phyloP scores from a whole-genome alignment of 2,329 filamentous ascomycete genomes.

The Aureobasidium lini region DNA sequence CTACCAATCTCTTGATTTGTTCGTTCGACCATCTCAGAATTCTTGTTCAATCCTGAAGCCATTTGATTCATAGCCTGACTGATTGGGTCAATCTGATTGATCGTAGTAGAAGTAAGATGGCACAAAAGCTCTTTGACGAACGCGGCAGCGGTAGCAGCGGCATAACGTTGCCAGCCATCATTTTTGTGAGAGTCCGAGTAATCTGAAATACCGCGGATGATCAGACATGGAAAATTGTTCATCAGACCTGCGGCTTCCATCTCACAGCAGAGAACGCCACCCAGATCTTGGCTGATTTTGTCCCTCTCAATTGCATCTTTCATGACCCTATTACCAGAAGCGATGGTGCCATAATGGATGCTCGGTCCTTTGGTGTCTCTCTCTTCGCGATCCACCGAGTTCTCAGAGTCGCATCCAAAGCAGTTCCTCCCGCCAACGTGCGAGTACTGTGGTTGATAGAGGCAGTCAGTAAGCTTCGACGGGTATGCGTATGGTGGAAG shows the following conservation, averaged over 20 bases:
- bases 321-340: conserved; percentile 14
- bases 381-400: background rate
- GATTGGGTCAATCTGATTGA: background rate
- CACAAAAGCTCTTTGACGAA: conserved; percentile 19
- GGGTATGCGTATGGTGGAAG: background rate
- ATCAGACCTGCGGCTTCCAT: conserved; percentile 23
- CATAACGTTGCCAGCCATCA: conserved; percentile 21
- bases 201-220: conserved; percentile 22
- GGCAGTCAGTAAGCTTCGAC: background rate
- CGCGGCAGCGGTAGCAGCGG: conserved; percentile 18
- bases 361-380: background rate
- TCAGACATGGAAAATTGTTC: conserved; percentile 20
- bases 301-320: conserved; percentile 10
- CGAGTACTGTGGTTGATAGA: background rate
- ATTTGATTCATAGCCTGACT: background rate
- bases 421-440: background rate
- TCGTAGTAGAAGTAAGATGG: background rate
- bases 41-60: background rate
- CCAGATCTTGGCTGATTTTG: conserved; percentile 15
- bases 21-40: too few species aligned
- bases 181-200: conserved; percentile 23
- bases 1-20: background rate
- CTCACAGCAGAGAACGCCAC: conserved; percentile 19
- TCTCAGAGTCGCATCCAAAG: background rate
- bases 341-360: background rate